Percentiles rank a stretch among this genome's conserved stretches.
These are phyloP conservation scores for Drechslerella dactyloides DNA, from an alignment of 2,329 filamentous ascomycete species.

Conservation along the genomic window DNA sequence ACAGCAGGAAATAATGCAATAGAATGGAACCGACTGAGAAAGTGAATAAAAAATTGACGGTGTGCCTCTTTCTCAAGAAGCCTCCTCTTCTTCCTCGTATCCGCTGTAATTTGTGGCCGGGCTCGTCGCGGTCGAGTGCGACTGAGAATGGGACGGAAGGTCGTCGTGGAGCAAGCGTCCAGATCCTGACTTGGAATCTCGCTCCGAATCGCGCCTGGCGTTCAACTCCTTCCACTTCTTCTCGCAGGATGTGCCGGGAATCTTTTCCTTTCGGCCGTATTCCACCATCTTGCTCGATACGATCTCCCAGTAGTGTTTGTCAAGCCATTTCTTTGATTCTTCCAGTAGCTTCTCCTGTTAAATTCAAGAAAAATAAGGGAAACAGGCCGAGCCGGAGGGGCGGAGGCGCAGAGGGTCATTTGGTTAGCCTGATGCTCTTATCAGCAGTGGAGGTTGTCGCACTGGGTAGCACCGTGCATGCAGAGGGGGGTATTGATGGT, in stretches of 20 bases:
- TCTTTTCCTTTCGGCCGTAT: slow-evolving; percentile 56
- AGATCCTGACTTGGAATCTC: slow-evolving; percentile 33
- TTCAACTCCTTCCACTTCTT: slow-evolving; percentile 57
- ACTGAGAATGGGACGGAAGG: slow-evolving; percentile 28
- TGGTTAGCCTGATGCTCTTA: slow-evolving; percentile 50
- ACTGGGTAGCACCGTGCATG: slow-evolving; percentile 50
- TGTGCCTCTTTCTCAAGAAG: slow-evolving; percentile 12
- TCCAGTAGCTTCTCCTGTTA: slow-evolving; percentile 56
- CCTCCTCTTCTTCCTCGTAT: slow-evolving; percentile 35
- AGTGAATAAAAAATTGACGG: neutral
- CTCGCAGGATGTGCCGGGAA: slow-evolving; percentile 56
- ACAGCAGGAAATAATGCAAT: neutral
- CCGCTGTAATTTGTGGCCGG: slow-evolving; percentile 28
- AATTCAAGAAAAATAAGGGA: slow-evolving; percentile 27
- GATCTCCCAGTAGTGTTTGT: slow-evolving; percentile 56
- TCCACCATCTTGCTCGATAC: slow-evolving; percentile 56
- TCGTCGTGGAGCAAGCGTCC: slow-evolving; percentile 43
- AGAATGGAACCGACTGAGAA: slow-evolving; percentile 1
- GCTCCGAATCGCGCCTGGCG: slow-evolving; percentile 36
- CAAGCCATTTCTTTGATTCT: slow-evolving; percentile 56
- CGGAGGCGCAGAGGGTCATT: slow-evolving; percentile 30
- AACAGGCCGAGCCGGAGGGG: slow-evolving; percentile 13
- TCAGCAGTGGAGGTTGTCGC: slow-evolving; percentile 47
- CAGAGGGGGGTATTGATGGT: slow-evolving; percentile 41
- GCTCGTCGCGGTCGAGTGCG: slow-evolving; percentile 26